Evolutionary conservation across 1,139 yeast species (phyloP).

Genomic region (Pichia sp.): DNA sequence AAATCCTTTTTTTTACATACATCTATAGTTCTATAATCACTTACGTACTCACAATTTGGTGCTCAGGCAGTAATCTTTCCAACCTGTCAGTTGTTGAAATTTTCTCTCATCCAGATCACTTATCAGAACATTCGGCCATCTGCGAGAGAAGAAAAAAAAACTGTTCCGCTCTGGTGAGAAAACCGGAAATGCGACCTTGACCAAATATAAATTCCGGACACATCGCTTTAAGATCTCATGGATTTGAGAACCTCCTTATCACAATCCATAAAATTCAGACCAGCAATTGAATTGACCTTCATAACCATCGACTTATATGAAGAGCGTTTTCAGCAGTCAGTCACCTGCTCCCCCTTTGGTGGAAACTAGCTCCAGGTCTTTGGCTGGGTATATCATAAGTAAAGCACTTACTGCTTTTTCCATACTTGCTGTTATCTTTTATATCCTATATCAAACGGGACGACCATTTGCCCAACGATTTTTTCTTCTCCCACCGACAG

Average conservation of each 20-base stretch:
- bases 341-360: neutral
- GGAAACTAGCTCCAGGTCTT: neutral
- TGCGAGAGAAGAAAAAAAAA: neutral
- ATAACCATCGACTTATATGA: neutral
- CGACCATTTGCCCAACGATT: slow-evolving; percentile 35
- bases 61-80: neutral
- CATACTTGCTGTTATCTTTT: neutral
- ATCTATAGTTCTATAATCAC: neutral
- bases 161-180: neutral
- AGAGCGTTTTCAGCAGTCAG: neutral
- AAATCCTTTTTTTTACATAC: neutral
- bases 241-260: neutral
- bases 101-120: neutral
- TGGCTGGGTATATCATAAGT: neutral
- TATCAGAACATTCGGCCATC: neutral
- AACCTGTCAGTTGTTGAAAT: neutral
- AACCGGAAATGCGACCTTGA: no score
- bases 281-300: neutral
- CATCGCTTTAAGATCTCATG: neutral
- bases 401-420: neutral
- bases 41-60: neutral
- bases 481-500: slow-evolving; percentile 43
- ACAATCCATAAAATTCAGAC: neutral
- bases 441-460: slow-evolving; percentile 20
- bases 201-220: neutral